These are phyloP conservation scores for Lanmaoa pseudosensibilis DNA, from an alignment of 768 basidiomycete species.

Conservation along the genomic window DNA sequence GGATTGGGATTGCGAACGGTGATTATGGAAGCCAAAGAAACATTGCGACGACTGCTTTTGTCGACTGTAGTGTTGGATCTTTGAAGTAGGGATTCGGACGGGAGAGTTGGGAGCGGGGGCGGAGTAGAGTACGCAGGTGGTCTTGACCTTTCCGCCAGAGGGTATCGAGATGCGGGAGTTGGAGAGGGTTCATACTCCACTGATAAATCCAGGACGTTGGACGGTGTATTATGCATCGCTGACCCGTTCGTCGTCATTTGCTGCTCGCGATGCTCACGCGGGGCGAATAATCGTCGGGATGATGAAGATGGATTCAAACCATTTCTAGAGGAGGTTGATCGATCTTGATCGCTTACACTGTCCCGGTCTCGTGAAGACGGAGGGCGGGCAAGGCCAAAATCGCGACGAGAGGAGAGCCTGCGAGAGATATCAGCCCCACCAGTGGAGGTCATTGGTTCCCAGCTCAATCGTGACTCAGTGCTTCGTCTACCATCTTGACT, in stretches of 20 bases:
- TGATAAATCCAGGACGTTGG: conserved; percentile 32
- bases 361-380: conserved; percentile 30
- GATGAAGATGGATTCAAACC: conserved; percentile 29
- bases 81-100: conserved; percentile 51
- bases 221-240: conserved; percentile 18
- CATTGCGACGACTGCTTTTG: conserved; percentile 38
- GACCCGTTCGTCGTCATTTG: conserved; percentile 19
- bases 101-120: conserved; percentile 56
- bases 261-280: conserved; percentile 55
- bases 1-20: conserved; percentile 46
- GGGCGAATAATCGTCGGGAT: conserved; percentile 55
- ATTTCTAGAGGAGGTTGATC: conserved; percentile 25
- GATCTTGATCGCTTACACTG: conserved; percentile 26
- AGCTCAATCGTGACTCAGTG: conserved; percentile 46
- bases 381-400: conserved; percentile 25
- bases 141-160: conserved; percentile 41
- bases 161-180: conserved; percentile 41
- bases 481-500: conserved; percentile 61
- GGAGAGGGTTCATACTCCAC: conserved; percentile 47
- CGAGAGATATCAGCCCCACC: conserved; percentile 27
- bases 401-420: conserved; percentile 26
- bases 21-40: conserved; percentile 43
- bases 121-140: conserved; percentile 52
- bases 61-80: conserved; percentile 26
- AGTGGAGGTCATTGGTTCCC: conserved; percentile 36